Base-by-base conservation (phyloP, 2,329 filamentous ascomycete genomes). In the Colletotrichum nymphaeae region DNA sequence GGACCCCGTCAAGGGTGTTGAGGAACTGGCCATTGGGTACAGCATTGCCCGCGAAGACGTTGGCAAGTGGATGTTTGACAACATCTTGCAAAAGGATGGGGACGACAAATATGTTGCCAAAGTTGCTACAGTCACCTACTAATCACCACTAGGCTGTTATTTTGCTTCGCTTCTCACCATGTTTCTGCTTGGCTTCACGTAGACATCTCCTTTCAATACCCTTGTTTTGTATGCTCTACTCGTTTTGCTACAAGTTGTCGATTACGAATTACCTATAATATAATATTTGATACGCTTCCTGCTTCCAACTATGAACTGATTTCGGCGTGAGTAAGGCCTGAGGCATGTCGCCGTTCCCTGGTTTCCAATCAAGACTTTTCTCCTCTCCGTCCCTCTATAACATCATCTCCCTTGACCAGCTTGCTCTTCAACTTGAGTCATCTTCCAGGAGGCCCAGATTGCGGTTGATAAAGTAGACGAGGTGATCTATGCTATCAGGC, bases 1-100 rank as follows among this genome's bases (percentile, higher is more conserved):
- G 78, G 81, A 83, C 53, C 78, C 77, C 11, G 42, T 65, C n/a
- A 77, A 68, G 56, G 81, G 81, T 53, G 67, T 80, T 24, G 80
- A 84, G 74, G 77, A 77, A n/a, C 77, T 78, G 69, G 83, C 81
- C 63, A 75, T 85, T 11, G 85, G 85, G 7, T 87, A 86, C 71
- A 79, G 77, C 32, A 83, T 87, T 67, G 81, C 80, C 22, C 77
- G 84, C 53, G 81, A 82, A 72, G 84, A 85, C 70, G 83, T 84
- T 5, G 85, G 85, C 1, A 76, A 78, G 52, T 87, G 84, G 81
- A 80, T 86, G 35, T 84, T 80, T 64, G 80, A 84, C 75, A 81
- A 83, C 55, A 67, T 84, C 26, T 72, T 85, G 12, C 65, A 72
- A 11, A 35, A 71, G 24, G 67, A 64, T 52, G 75, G 63, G 14